Evolutionary conservation across 148 eudicot species (phyloP), one percentile per base, ranked within the genome.

Genomic region (Oxyria digyna): DNA sequence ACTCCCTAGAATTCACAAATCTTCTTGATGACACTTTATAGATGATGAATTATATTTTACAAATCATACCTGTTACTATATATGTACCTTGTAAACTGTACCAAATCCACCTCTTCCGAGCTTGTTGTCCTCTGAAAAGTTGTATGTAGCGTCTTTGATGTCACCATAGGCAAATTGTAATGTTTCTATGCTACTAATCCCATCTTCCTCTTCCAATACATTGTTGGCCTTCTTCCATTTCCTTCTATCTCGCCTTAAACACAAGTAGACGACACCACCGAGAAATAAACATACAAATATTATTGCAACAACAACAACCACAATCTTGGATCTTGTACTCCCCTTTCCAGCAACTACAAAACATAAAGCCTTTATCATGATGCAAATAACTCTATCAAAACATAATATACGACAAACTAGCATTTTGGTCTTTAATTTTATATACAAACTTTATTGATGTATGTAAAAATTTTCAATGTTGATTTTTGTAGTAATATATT

Each of bases 1-100:
- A 8, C 50, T 6, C 89, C 89, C 89, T 85, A 69, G 26, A 38
- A 38, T 20, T 42, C 48, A 12, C 7, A 50, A 48, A 32, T 14
- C 68, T 4, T 1, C 59, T 18, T n/a, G 18, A 15, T 14, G 18
- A 43, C 49, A 43, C 18, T 12, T 43, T 38, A 38, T 43, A 14
- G 49, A 35, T 35, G 3, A 35, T 35, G 6, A n/a, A n/a, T 35
- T 35, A 3, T 2, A 6, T 35, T 35, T 35, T 35, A 35, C 14
- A 52, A 21, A 24, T 4, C 0, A 52, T 13, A 21, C 23, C 8
- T 9, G 3, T 4, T 27, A n/a, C 1, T 27, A 26, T 35, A 35
- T 35, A 3, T 35, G 6, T 57, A 57, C 64, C 64, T 57, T 57
- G 35, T 57, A 57, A 9, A 65, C 68, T 35, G 15, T 13, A 15